phyloP scores from a whole-genome alignment of 2,329 filamentous ascomycete genomes.

The Colletotrichum abscissum region DNA sequence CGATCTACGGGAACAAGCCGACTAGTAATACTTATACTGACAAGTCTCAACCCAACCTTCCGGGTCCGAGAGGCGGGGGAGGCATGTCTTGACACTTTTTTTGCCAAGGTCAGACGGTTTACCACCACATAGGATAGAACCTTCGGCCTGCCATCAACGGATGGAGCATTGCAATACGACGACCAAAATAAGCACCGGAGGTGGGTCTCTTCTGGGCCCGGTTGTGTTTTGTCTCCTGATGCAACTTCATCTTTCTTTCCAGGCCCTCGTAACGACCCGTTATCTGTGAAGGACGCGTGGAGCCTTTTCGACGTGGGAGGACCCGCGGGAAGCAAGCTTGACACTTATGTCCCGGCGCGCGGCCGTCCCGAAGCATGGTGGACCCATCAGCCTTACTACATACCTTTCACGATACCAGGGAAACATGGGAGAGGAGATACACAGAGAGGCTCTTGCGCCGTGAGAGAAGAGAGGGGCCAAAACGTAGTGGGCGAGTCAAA shows the following conservation, averaged over 20 bases:
- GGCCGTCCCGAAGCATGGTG: conserved; percentile 1
- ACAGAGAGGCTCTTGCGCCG: not conserved
- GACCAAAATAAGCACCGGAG: conserved; percentile 25
- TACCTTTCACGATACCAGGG: not conserved
- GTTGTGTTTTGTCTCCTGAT: conserved; percentile 11
- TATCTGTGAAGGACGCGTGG: not conserved
- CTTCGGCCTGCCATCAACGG: not conserved
- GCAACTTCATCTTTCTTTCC: conserved; percentile 6
- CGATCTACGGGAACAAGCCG: not conserved
- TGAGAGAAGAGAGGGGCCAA: not conserved
- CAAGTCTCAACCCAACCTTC: conserved; percentile 8
- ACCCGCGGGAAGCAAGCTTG: not conserved
- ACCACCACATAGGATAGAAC: not conserved
- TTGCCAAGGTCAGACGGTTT: conserved; percentile 20
- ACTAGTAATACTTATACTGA: conserved; percentile 32
- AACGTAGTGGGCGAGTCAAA: conserved; percentile 11
- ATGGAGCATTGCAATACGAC: not conserved
- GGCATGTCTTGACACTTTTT: conserved; percentile 20
- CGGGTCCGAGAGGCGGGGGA: conserved; percentile 12
- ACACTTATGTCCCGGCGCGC: not conserved
- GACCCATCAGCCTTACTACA: conserved; percentile 7
- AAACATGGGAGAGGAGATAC: not conserved
- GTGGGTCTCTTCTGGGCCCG: not conserved
- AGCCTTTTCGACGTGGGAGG: not conserved
- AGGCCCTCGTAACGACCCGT: not conserved